Percentiles rank a stretch among this genome's conserved stretches.
Evolutionary conservation across 2,329 filamentous ascomycete genomes (phyloP).

Genomic region (Stagonosporopsis cucurbitacearum): DNA sequence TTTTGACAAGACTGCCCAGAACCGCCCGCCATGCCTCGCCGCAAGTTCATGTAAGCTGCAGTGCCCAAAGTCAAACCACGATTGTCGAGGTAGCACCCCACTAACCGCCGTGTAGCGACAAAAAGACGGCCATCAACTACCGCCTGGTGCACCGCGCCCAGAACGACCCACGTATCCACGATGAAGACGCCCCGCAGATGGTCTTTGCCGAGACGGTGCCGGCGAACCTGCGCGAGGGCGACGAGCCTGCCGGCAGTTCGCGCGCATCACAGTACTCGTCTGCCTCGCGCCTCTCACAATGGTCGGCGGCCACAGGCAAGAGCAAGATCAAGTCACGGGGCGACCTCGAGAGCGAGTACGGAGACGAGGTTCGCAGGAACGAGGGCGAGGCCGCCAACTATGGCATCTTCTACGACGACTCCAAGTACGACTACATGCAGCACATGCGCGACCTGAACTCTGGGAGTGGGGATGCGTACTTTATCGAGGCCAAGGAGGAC

Average conservation of each 20-base stretch:
- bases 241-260: slow-evolving; percentile 55
- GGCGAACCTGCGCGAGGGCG: slow-evolving; percentile 42
- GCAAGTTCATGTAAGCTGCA: slow-evolving; percentile 71
- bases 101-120: slow-evolving; percentile 65
- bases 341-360: slow-evolving; percentile 79
- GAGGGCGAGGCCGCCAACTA: slow-evolving; percentile 96
- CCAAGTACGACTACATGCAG: slow-evolving; percentile 99
- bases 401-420: slow-evolving; percentile 94
- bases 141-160: slow-evolving; percentile 94
- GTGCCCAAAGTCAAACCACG: not conserved
- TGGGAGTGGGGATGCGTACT: slow-evolving; percentile 73
- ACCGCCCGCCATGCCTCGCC: slow-evolving; percentile 70
- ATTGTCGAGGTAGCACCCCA: slow-evolving; percentile 32
- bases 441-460: slow-evolving; percentile 84
- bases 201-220: slow-evolving; percentile 75
- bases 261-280: slow-evolving; percentile 53
- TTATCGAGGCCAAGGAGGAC: slow-evolving; percentile 74
- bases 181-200: slow-evolving; percentile 85
- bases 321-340: slow-evolving; percentile 70
- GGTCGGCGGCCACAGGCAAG: slow-evolving; percentile 39
- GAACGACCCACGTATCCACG: slow-evolving; percentile 96
- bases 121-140: slow-evolving; percentile 92
- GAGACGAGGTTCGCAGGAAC: slow-evolving; percentile 76
- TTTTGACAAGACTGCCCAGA: not conserved
- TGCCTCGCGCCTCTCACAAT: slow-evolving; percentile 11